Percentiles rank a stretch among this genome's conserved stretches.
Evolutionary conservation across 2,329 filamentous ascomycete species (phyloP).

Genomic region (Ophiostoma sp.): DNA sequence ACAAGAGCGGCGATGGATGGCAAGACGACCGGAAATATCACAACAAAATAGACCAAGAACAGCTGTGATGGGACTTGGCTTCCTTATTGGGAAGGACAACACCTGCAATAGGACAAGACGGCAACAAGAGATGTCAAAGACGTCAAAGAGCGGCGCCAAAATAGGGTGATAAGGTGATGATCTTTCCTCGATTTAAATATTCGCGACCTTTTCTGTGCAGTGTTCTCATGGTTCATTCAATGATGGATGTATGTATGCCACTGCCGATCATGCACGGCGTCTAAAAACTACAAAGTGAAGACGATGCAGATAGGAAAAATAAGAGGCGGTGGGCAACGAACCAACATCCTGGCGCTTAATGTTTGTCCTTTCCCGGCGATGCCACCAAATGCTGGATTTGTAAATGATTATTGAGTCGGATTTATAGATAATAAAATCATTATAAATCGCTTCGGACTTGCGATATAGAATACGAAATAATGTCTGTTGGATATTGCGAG

Average conservation of each 20-base stretch:
- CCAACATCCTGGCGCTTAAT: constrained; percentile 1
- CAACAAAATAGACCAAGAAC: background rate
- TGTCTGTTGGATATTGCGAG: background rate
- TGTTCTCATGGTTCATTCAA: background rate
- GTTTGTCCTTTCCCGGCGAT: background rate
- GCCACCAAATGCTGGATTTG: background rate
- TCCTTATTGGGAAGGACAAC: background rate
- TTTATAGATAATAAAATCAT: background rate
- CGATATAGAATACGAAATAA: background rate
- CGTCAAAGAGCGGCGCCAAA: background rate
- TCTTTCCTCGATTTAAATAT: background rate
- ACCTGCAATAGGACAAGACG: background rate
- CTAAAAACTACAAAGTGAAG: background rate
- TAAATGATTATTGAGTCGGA: background rate
- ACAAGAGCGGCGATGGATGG: background rate
- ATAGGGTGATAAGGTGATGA: background rate
- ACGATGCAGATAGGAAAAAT: background rate
- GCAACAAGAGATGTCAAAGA: background rate
- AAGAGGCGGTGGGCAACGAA: background rate
- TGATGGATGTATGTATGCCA: background rate
- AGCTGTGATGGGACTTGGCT: background rate
- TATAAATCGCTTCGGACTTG: background rate
- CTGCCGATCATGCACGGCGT: background rate
- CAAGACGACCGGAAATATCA: background rate
- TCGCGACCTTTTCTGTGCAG: background rate